These are phyloP conservation scores for Pseudogymnoascus pannorum DNA, from an alignment of 2,329 filamentous ascomycete species.

Conservation along the genomic window DNA sequence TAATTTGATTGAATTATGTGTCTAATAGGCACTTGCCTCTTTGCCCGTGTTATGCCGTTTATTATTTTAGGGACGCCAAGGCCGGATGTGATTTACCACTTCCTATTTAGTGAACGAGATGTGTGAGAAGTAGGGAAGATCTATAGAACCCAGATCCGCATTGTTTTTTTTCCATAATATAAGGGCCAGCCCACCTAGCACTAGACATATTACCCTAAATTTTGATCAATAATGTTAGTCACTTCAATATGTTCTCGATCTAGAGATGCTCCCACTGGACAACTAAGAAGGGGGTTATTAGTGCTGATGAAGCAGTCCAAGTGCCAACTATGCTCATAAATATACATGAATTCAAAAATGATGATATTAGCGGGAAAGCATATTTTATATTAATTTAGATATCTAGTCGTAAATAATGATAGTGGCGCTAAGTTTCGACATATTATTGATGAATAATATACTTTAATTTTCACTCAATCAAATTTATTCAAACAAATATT, in stretches of 20 bases:
- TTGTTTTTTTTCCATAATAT: not conserved
- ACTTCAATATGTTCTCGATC: no score
- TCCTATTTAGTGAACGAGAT: not conserved
- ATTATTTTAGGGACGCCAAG: not conserved
- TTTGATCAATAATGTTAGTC: not conserved
- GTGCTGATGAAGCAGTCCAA: not conserved
- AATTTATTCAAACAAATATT: not conserved
- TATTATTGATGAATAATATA: no score
- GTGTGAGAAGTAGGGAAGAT: not conserved
- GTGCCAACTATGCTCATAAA: not conserved
- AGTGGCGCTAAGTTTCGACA: no score
- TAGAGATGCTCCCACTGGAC: no score
- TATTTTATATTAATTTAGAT: no score
- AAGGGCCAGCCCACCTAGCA: not conserved
- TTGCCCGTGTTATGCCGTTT: not conserved
- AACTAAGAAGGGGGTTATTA: no score
- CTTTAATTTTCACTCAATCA: not conserved
- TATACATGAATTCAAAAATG: no score
- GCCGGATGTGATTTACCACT: not conserved
- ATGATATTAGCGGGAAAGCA: no score
- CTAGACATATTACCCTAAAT: not conserved
- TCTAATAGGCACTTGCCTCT: not conserved
- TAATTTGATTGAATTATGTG: not conserved
- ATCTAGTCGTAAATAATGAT: not conserved
- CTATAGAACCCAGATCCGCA: not conserved